Conservation (phyloP, 2,329 filamentous ascomycete species). For the Sclerotiophoma versabilis region DNA sequence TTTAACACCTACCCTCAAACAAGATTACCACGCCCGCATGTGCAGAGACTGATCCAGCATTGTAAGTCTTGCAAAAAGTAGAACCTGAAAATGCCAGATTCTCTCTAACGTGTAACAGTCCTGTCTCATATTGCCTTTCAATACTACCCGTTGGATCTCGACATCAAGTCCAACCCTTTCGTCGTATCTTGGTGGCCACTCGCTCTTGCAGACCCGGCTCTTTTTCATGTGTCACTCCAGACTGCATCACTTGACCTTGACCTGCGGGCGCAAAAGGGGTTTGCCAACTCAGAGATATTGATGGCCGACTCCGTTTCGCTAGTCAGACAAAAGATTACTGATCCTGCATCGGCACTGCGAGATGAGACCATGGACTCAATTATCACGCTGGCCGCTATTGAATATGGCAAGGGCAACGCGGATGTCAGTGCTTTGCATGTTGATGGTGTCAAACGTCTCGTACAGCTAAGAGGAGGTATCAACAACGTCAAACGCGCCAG, state of each 20-base stretch:
- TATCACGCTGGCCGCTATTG: slow-evolving; percentile 65
- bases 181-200: slow-evolving; percentile 67
- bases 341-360: slow-evolving; percentile 57
- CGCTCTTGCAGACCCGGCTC: slow-evolving; percentile 62
- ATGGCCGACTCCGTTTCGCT: slow-evolving; percentile 65
- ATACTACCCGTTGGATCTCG: slow-evolving; percentile 65
- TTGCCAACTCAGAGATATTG: slow-evolving; percentile 61
- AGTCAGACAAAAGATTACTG: slow-evolving; percentile 59
- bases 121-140: slow-evolving; percentile 65
- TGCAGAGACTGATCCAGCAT: slow-evolving; percentile 63
- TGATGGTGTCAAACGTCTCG: slow-evolving; percentile 58
- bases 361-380: slow-evolving; percentile 65
- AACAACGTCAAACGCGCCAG: slow-evolving; percentile 56
- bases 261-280: slow-evolving; percentile 59
- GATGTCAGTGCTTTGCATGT: slow-evolving; percentile 58
- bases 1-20: slow-evolving; percentile 65
- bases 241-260: slow-evolving; percentile 66
- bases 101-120: slow-evolving; percentile 53
- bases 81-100: no score
- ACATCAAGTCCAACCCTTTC: slow-evolving; percentile 63
- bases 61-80: slow-evolving; percentile 54
- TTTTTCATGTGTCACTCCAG: slow-evolving; percentile 67
- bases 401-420: slow-evolving; percentile 63
- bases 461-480: slow-evolving; percentile 61
- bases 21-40: slow-evolving; percentile 58